A percentile compares a stretch with the other conserved stretches of the same genome.
These are phyloP conservation scores for Phlegmacium glaucopus DNA, from an alignment of 768 basidiomycete species.

Conservation along the genomic window DNA sequence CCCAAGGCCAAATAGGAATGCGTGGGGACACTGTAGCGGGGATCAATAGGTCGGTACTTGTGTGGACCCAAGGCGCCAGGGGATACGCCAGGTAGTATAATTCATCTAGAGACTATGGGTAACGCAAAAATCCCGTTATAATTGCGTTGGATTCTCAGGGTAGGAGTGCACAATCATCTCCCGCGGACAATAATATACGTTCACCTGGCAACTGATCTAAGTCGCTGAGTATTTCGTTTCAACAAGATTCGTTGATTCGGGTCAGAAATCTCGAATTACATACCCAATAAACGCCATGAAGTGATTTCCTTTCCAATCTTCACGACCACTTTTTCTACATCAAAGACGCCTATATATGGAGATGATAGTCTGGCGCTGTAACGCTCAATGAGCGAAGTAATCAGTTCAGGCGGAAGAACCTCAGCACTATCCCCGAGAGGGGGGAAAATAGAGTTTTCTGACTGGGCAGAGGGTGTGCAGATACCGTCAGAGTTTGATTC, in stretches of 20 bases:
- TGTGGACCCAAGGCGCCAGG: conserved; percentile 3
- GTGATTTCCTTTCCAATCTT: conserved; percentile 69
- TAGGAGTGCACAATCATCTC: neutral
- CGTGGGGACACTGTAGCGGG: conserved; percentile 10
- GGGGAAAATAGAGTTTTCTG: conserved; percentile 11
- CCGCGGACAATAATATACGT: neutral
- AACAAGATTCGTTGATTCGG: too few relatives aligned
- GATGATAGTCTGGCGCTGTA: conserved; percentile 42
- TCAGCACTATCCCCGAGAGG: conserved; percentile 10
- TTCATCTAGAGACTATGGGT: too few relatives aligned
- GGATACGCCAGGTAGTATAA: too few relatives aligned
- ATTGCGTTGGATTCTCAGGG: too few relatives aligned
- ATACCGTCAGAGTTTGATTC: conserved; percentile 9
- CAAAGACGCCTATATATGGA: conserved; percentile 44
- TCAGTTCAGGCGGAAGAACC: conserved; percentile 43
- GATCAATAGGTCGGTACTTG: conserved; percentile 14
- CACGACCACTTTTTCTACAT: conserved; percentile 50
- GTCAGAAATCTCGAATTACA: conserved; percentile 4
- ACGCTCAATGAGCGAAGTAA: conserved; percentile 47
- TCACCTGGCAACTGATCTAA: neutral
- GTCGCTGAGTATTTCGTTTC: too few relatives aligned
- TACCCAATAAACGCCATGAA: conserved; percentile 40
- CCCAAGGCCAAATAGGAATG: conserved; percentile 1
- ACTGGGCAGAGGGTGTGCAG: conserved; percentile 10
- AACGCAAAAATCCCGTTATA: too few relatives aligned